Evolutionary conservation across 106 monocot species (phyloP).

Genomic region (Platanthera guangdongensis): DNA sequence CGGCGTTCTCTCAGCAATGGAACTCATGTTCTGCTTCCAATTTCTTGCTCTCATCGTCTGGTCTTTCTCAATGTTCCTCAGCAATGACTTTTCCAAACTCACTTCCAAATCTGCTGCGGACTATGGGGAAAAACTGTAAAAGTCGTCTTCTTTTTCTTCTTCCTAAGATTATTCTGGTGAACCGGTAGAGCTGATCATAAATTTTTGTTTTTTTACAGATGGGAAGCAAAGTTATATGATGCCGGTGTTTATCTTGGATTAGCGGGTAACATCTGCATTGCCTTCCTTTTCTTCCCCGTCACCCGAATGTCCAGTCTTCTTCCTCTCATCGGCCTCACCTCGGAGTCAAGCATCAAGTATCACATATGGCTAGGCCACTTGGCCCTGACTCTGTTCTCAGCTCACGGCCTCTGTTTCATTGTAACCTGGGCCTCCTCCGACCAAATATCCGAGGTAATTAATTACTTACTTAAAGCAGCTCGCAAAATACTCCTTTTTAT

Average conservation of each 20-base stretch:
- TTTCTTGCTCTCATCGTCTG: slow-evolving; percentile 62
- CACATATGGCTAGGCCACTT: slow-evolving; percentile 76
- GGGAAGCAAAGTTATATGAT: slow-evolving; percentile 42
- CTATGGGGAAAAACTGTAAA: slow-evolving; percentile 13
- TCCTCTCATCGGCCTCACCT: slow-evolving; percentile 60
- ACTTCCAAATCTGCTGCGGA: background rate
- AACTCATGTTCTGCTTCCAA: slow-evolving; percentile 41
- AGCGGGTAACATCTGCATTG: slow-evolving; percentile 38
- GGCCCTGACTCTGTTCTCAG: slow-evolving; percentile 46
- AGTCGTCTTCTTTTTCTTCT: too few relatives aligned
- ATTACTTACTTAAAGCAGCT: background rate
- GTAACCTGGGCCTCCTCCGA: slow-evolving; percentile 43
- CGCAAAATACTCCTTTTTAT: too few relatives aligned
- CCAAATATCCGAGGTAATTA: slow-evolving; percentile 31
- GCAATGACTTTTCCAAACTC: slow-evolving; percentile 15
- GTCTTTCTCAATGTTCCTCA: slow-evolving; percentile 29
- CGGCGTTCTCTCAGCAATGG: slow-evolving; percentile 49
- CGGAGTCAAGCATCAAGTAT: slow-evolving; percentile 66
- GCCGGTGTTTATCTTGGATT: slow-evolving; percentile 32
- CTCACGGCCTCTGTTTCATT: slow-evolving; percentile 45
- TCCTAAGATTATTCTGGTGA: background rate
- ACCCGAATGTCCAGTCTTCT: slow-evolving; percentile 53
- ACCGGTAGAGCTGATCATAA: background rate
- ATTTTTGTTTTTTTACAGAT: slow-evolving; percentile 20
- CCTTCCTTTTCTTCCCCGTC: slow-evolving; percentile 84